phyloP scores from a whole-genome alignment of 192 early-diverging fungal genomes.

The Allomyces macrogynus region DNA sequence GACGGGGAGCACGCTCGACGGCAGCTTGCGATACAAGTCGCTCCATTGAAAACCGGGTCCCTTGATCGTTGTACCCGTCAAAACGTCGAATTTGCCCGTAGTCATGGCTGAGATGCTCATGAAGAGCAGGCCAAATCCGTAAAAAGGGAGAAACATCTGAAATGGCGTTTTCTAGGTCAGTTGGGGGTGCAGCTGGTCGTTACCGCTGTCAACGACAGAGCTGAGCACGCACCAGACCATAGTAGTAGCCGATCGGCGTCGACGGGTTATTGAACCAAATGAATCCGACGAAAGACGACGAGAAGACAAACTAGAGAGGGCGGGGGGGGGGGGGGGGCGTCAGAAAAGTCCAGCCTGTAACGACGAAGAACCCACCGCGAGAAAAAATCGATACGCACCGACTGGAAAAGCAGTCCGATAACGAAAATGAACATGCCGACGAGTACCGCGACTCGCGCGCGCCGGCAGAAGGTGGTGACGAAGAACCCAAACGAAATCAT shows the following conservation, averaged over 20 bases:
- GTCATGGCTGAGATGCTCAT: conserved; percentile 38
- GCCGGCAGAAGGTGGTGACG: conserved; percentile 44
- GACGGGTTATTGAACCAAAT: conserved; percentile 20
- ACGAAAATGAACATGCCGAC: conserved; percentile 62
- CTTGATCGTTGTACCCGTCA: conserved; percentile 38
- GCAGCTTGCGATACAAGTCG: conserved; percentile 22
- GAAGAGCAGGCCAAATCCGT: conserved; percentile 45
- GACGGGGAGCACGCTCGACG: conserved; percentile 17
- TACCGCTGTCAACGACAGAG: not conserved
- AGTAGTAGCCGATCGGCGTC: conserved; percentile 7
- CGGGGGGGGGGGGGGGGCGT: no score
- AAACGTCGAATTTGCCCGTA: conserved; percentile 20
- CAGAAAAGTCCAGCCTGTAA: no score
- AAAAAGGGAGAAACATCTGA: conserved; percentile 18
- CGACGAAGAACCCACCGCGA: no score
- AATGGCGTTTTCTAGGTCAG: no score
- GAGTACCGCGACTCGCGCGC: conserved; percentile 36
- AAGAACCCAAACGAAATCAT: conserved; percentile 52
- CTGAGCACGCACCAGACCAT: conserved; percentile 12
- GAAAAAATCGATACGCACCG: not conserved
- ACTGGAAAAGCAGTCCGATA: conserved; percentile 52
- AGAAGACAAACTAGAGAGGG: conserved; percentile 16
- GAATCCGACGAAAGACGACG: conserved; percentile 21
- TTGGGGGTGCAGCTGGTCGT: no score
- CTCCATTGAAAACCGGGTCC: conserved; percentile 40